Percentiles rank a stretch among this genome's conserved stretches.
Conservation (phyloP, 1,139 yeast genomes). For the Arxiozyma bovina region DNA sequence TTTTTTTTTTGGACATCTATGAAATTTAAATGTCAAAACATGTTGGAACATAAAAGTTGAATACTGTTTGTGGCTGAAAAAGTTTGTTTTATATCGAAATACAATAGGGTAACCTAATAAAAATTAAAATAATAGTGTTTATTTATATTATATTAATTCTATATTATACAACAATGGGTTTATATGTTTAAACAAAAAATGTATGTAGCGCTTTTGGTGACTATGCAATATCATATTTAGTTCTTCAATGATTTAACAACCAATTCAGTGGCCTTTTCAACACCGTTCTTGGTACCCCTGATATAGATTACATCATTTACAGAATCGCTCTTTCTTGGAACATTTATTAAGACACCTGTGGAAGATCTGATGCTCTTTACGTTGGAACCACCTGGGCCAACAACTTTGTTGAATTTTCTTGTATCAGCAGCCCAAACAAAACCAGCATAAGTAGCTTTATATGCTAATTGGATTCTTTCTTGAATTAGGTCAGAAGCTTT, state of each 20-base stretch:
- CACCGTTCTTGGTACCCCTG: slow-evolving; percentile 35
- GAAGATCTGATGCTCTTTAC: slow-evolving; percentile 54
- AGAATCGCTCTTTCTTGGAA: slow-evolving; percentile 54
- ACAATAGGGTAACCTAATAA: background rate
- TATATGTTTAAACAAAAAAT: background rate
- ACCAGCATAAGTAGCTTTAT: slow-evolving; percentile 36
- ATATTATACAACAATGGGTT: background rate
- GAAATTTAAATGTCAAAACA: too few relatives aligned
- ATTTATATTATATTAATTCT: background rate
- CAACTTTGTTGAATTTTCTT: slow-evolving; percentile 46
- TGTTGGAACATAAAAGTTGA: too few relatives aligned
- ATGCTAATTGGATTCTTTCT: slow-evolving; percentile 30
- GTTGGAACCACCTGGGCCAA: slow-evolving; percentile 72
- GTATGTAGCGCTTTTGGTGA: background rate
- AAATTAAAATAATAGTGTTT: background rate
- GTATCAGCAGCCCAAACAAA: slow-evolving; percentile 43
- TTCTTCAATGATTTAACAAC: slow-evolving; percentile 26
- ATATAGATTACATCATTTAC: slow-evolving; percentile 40
- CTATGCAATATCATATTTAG: background rate
- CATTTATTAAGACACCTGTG: slow-evolving; percentile 50
- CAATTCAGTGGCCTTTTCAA: slow-evolving; percentile 37
- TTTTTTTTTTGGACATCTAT: background rate
- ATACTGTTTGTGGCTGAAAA: background rate
- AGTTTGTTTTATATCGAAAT: background rate
- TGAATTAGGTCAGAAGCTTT: slow-evolving; percentile 27